Evolutionary conservation across 1,284 basidiomycete species (phyloP).

Genomic region (Xerocomus amazonicus): DNA sequence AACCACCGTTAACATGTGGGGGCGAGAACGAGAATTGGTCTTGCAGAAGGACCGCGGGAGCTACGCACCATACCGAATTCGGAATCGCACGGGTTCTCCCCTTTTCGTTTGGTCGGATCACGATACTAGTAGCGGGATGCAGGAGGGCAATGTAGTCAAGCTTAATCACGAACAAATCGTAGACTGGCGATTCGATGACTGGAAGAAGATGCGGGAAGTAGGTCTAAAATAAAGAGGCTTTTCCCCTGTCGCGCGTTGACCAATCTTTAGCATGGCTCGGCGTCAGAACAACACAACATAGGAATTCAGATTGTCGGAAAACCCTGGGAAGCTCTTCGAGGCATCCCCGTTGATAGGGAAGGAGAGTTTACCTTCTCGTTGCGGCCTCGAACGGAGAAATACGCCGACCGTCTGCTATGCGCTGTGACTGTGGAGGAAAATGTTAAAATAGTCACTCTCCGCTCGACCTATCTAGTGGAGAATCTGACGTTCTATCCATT

Average conservation of each 20-base stretch:
- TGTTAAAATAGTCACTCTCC: conserved; percentile 92
- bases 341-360: conserved; percentile 91
- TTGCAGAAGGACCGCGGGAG: conserved; percentile 77
- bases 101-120: conserved; percentile 81
- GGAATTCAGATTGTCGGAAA: conserved; percentile 84
- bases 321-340: conserved; percentile 87
- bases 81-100: conserved; percentile 86
- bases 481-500: conserved; percentile 92
- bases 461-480: conserved; percentile 91
- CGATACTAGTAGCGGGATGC: conserved; percentile 48
- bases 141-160: conserved; percentile 49
- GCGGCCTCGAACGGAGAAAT: conserved; percentile 74
- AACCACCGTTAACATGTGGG: conserved; percentile 71
- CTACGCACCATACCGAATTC: conserved; percentile 91
- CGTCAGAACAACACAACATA: conserved; percentile 78
- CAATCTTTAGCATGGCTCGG: conserved; percentile 66
- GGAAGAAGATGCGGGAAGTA: conserved; percentile 92
- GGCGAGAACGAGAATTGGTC: conserved; percentile 68
- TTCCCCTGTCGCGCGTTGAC: conserved; percentile 6
- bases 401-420: conserved; percentile 82
- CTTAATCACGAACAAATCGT: conserved; percentile 73
- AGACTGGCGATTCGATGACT: conserved; percentile 98
- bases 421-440: conserved; percentile 92
- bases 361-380: conserved; percentile 90
- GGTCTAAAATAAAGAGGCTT: conserved; percentile 11